These are phyloP conservation scores for Juncus effusus DNA, from an alignment of 176 grass and related monocot genomes.

Conservation along the genomic window DNA sequence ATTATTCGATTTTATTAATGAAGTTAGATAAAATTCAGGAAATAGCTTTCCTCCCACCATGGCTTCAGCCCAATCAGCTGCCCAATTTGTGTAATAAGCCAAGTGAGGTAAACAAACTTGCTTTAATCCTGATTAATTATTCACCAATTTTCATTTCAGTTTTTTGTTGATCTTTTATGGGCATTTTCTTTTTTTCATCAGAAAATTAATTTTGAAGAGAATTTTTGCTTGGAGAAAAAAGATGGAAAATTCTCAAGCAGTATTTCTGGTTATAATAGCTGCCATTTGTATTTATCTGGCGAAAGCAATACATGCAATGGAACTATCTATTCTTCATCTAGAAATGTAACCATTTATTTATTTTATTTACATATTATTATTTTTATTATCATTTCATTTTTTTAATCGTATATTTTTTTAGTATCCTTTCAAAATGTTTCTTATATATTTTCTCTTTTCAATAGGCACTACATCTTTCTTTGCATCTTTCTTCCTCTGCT, in stretches of 20 bases:
- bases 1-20: not conserved
- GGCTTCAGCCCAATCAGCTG: conserved; percentile 63
- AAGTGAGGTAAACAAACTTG: conserved; percentile 35
- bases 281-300: conserved; percentile 55
- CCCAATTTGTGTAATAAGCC: conserved; percentile 19
- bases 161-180: not conserved
- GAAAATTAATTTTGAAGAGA: conserved; percentile 28
- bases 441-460: conserved; percentile 15
- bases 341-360: conserved; percentile 41
- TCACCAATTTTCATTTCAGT: not conserved
- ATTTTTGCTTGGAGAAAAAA: not conserved
- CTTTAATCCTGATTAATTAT: not conserved
- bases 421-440: conserved; percentile 11
- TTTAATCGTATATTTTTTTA: too few relatives aligned
- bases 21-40: conserved; percentile 43
- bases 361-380: not conserved
- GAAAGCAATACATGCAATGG: conserved; percentile 39
- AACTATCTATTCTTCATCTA: conserved; percentile 18
- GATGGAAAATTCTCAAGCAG: conserved; percentile 5
- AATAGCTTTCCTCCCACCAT: conserved; percentile 63
- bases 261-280: conserved; percentile 28
- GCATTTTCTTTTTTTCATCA: conserved; percentile 6
- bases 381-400: too few relatives aligned
- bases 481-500: conserved; percentile 59
- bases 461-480: conserved; percentile 51